phyloP scores from a whole-genome alignment of 2,329 filamentous ascomycete genomes.

The Endoconidiophora polonica region DNA sequence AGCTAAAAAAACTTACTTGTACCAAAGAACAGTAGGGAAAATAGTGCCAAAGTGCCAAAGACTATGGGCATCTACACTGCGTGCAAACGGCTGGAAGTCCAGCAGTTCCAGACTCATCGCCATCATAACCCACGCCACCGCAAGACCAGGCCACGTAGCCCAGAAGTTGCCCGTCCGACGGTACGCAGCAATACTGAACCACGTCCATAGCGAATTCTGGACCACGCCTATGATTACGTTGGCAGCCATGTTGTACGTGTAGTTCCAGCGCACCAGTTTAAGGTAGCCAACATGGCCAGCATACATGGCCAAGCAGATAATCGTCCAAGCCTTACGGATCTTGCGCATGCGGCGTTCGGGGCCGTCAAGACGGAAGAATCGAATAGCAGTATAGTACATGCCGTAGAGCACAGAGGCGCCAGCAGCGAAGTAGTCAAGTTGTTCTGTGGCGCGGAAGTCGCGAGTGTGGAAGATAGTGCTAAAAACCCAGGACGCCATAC shows the following conservation, averaged over 20 bases:
- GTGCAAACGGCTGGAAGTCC: constrained; percentile 75
- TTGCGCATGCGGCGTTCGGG: constrained; percentile 24
- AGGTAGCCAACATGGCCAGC: constrained; percentile 65
- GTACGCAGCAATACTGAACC: constrained; percentile 65
- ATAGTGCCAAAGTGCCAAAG: constrained; percentile 94
- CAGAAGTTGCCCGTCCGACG: constrained; percentile 53
- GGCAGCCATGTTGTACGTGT: constrained; percentile 94
- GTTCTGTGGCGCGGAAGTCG: constrained; percentile 74
- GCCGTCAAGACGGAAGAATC: constrained; percentile 68
- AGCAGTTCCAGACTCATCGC: constrained; percentile 93
- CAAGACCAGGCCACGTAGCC: constrained; percentile 79
- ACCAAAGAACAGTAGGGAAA: constrained; percentile 74
- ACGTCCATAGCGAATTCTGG: constrained; percentile 72
- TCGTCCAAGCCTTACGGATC: constrained; percentile 59
- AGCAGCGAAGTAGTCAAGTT: constrained; percentile 90
- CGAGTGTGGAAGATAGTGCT: constrained; percentile 85
- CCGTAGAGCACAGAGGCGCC: constrained; percentile 84
- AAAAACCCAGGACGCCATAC: constrained; percentile 69
- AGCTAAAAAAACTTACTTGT: constrained; percentile 55
- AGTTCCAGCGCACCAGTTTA: constrained; percentile 77
- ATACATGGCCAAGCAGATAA: constrained; percentile 55
- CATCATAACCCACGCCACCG: constrained; percentile 79
- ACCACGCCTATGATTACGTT: constrained; percentile 71
- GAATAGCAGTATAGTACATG: constrained; percentile 66
- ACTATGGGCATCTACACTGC: constrained; percentile 80